These are phyloP conservation scores for Acaromyces ingoldii DNA, from an alignment of 1,284 basidiomycete genomes.

Conservation along the genomic window DNA sequence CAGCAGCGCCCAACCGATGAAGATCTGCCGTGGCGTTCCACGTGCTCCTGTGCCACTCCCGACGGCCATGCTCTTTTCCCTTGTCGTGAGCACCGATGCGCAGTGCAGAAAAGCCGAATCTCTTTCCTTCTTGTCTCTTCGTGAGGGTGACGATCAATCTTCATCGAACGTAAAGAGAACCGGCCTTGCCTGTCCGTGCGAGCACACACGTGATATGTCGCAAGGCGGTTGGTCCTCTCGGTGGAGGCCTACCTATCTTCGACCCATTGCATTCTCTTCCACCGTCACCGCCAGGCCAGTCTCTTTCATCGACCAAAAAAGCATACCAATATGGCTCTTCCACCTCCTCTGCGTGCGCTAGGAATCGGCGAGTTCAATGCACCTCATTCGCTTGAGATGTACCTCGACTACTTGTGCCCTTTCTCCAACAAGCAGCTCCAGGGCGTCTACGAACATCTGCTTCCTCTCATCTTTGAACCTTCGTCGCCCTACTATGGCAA, in stretches of 20 bases:
- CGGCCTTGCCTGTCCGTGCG: not conserved
- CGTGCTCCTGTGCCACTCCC: too few relatives aligned
- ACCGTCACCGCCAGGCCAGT: too few relatives aligned
- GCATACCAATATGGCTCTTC: constrained; percentile 67
- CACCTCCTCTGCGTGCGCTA: constrained; percentile 69
- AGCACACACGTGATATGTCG: too few relatives aligned
- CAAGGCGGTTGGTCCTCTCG: not conserved
- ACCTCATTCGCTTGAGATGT: constrained; percentile 78
- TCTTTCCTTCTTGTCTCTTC: too few relatives aligned
- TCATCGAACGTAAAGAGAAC: not conserved
- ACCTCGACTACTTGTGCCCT: constrained; percentile 79
- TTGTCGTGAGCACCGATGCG: too few relatives aligned
- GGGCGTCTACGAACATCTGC: constrained; percentile 51
- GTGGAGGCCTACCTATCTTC: not conserved
- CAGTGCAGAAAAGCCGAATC: too few relatives aligned
- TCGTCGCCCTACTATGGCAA: constrained; percentile 62
- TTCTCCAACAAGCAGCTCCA: constrained; percentile 57
- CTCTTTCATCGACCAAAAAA: too few relatives aligned
- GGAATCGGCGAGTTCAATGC: constrained; percentile 65
- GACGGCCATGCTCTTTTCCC: too few relatives aligned
- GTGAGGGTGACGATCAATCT: too few relatives aligned
- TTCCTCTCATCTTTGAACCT: constrained; percentile 45
- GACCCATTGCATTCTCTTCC: not conserved
- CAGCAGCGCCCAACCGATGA: not conserved
- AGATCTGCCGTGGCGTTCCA: not conserved